Evolutionary conservation across 148 eudicot genomes (phyloP).

Genomic region (Persicaria tinctoria): DNA sequence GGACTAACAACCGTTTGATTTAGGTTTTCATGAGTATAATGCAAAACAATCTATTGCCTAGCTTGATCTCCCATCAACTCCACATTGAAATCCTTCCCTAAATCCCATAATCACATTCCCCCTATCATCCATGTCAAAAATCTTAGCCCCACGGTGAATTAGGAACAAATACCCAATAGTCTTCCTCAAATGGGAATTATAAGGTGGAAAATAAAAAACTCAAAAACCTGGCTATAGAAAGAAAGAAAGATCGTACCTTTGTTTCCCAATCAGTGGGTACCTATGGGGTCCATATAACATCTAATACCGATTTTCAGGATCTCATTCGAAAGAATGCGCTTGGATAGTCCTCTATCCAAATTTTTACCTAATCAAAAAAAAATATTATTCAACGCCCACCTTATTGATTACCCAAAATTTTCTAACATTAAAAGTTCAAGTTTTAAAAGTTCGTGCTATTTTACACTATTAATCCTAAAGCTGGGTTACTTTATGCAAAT

Average conservation of each 20-base stretch:
- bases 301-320: no score
- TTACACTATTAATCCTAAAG: no score
- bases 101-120: slow-evolving; percentile 79
- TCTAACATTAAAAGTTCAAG: no score
- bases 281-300: not conserved
- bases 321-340: no score
- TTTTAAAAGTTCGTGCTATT: no score
- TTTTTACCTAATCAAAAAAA: no score
- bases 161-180: slow-evolving; percentile 91
- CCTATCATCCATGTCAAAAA: slow-evolving; percentile 84
- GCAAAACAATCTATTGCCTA: slow-evolving; percentile 29
- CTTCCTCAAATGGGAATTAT: slow-evolving; percentile 84
- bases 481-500: no score
- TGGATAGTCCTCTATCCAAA: no score
- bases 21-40: slow-evolving; percentile 84
- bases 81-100: slow-evolving; percentile 88
- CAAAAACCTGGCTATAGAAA: no score
- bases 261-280: slow-evolving; percentile 74
- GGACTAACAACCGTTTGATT: slow-evolving; percentile 87
- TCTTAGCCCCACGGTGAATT: slow-evolving; percentile 88
- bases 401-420: no score
- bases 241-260: slow-evolving; percentile 84
- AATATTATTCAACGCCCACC: no score
- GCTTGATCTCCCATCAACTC: slow-evolving; percentile 81
- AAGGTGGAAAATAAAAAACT: slow-evolving; percentile 72